Conservation (phyloP, 129 eudicot species). For the Lactuca saligna region DNA sequence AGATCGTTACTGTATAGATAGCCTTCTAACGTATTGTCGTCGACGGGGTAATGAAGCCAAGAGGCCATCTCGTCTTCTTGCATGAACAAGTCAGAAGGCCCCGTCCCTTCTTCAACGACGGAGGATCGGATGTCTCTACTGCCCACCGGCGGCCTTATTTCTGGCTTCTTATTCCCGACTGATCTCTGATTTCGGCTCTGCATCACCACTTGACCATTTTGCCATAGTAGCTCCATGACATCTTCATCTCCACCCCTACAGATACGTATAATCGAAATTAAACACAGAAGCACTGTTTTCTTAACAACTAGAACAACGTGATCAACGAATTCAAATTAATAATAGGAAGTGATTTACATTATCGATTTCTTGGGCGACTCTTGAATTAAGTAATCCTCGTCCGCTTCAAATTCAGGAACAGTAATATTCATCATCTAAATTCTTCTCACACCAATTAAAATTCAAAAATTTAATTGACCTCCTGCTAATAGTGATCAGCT, state of each 20-base stretch:
- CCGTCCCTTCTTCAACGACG: constrained; percentile 14
- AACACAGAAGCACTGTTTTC: background rate
- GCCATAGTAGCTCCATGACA: constrained; percentile 71
- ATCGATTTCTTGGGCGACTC: constrained; percentile 32
- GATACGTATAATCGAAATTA: background rate
- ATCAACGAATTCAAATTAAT: background rate
- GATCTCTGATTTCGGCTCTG: constrained; percentile 55
- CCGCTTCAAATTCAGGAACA: constrained; percentile 51
- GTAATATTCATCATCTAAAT: constrained; percentile 37
- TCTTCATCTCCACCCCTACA: constrained; percentile 46
- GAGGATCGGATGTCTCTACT: constrained; percentile 32
- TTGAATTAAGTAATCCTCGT: constrained; percentile 35
- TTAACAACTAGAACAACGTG: background rate
- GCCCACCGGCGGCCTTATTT: constrained; percentile 19
- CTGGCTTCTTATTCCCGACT: constrained; percentile 25
- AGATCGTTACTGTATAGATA: constrained; percentile 44
- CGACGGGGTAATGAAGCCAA: constrained; percentile 67
- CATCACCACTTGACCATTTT: constrained; percentile 59
- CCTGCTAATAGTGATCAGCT: background rate
- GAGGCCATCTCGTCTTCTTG: constrained; percentile 64
- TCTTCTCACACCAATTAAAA: background rate
- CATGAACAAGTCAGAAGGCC: constrained; percentile 42
- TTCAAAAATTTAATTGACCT: constrained; percentile 4
- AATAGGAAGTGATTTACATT: constrained; percentile 30
- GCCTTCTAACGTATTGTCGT: constrained; percentile 48